phyloP scores from a whole-genome alignment of 2,329 filamentous ascomycete species.

The Parasarocladium wereldwijsianum region DNA sequence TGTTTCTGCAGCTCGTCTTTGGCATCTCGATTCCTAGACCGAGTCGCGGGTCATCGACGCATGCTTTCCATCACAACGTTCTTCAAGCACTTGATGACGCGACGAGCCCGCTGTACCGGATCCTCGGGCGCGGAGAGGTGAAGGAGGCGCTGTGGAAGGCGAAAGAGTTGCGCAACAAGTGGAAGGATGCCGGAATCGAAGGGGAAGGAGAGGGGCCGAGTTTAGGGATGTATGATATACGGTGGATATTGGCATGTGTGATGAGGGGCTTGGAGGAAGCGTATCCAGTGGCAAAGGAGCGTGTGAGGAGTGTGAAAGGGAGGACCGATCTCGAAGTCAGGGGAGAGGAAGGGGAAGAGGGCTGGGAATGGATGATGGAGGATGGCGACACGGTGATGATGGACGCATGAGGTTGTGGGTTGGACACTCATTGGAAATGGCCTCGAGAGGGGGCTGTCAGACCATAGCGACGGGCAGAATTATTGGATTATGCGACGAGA shows the following conservation, averaged over 20 bases:
- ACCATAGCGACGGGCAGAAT: no score
- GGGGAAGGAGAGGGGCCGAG: constrained; percentile 15
- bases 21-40: constrained; percentile 34
- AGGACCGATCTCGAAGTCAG: constrained; percentile 4
- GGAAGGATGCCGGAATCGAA: constrained; percentile 42
- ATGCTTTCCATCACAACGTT: constrained; percentile 57
- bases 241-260: constrained; percentile 41
- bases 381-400: constrained; percentile 5
- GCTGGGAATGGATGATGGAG: constrained; percentile 26
- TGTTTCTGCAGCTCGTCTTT: constrained; percentile 50
- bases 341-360: constrained; percentile 11
- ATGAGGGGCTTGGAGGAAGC: constrained; percentile 44
- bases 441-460: no score
- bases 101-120: constrained; percentile 37
- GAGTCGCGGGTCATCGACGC: constrained; percentile 5
- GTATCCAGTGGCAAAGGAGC: constrained; percentile 33
- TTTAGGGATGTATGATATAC: constrained; percentile 46
- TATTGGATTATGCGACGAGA: no score
- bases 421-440: no score
- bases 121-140: constrained; percentile 40
- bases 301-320: constrained; percentile 15
- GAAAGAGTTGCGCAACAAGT: constrained; percentile 56
- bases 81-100: constrained; percentile 44
- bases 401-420: no score
- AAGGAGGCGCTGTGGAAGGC: constrained; percentile 45